These are phyloP conservation scores for Mortierella sp. DNA, from an alignment of 371 early-diverging fungal species.

Conservation along the genomic window DNA sequence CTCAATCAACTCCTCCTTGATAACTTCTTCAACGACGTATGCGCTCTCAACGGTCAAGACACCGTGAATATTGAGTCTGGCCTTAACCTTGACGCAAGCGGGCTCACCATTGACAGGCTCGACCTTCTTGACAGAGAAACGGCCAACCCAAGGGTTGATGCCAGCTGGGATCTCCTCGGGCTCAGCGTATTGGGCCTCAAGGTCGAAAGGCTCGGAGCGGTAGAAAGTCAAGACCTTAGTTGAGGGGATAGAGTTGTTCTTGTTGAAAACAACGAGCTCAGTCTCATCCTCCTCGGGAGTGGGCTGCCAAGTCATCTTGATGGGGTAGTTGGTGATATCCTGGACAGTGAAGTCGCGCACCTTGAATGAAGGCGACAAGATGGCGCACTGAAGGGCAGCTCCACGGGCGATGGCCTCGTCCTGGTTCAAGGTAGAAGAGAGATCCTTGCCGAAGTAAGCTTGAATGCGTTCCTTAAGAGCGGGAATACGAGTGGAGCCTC, in stretches of 20 bases:
- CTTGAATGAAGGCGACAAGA: constrained; percentile 97
- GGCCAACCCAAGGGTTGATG: constrained; percentile 53
- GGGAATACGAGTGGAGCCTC: constrained; percentile 96
- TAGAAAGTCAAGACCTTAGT: constrained; percentile 67
- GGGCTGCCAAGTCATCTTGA: constrained; percentile 79
- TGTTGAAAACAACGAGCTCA: constrained; percentile 66
- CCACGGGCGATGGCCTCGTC: constrained; percentile 98
- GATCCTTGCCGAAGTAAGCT: constrained; percentile 86
- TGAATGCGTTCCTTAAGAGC: constrained; percentile 90
- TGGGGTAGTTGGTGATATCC: constrained; percentile 88
- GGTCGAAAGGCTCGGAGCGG: constrained; percentile 82
- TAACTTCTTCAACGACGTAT: constrained; percentile 90
- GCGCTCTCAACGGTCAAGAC: constrained; percentile 88
- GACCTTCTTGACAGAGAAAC: constrained; percentile 67
- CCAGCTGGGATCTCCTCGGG: constrained; percentile 53
- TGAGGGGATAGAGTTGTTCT: constrained; percentile 63
- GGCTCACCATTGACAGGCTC: constrained; percentile 65
- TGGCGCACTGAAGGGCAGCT: constrained; percentile 97
- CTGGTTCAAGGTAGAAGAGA: constrained; percentile 95
- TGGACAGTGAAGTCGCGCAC: constrained; percentile 95
- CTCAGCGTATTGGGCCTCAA: constrained; percentile 80
- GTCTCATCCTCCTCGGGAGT: constrained; percentile 80
- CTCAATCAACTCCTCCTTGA: constrained; percentile 77
- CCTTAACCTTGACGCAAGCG: constrained; percentile 94
- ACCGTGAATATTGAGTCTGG: constrained; percentile 87